Conservation (phyloP, 2,329 filamentous ascomycete genomes). For the Sporothrix humicola region DNA sequence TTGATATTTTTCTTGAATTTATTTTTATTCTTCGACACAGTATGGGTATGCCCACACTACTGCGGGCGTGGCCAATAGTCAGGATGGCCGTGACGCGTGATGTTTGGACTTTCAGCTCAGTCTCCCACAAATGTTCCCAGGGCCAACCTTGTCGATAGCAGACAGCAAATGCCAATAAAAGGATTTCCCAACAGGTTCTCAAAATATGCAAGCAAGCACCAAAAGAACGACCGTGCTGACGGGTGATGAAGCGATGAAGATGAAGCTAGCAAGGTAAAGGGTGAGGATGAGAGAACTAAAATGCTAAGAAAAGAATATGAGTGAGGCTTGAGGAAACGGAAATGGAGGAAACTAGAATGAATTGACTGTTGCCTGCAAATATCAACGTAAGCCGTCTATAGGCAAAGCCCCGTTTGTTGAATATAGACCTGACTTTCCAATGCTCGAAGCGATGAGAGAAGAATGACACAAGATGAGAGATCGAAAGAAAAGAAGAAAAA, state of each 20-base stretch:
- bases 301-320: no score
- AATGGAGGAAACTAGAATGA: no score
- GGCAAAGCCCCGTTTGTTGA: not conserved
- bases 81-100: not conserved
- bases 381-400: not conserved
- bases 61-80: not conserved
- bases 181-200: not conserved
- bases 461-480: not conserved
- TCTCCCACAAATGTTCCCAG: no score
- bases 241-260: not conserved
- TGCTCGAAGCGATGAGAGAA: not conserved
- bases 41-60: not conserved
- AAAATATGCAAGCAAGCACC: not conserved
- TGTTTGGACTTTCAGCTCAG: conserved; percentile 4
- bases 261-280: no score
- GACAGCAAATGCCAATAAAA: conserved; percentile 20
- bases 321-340: not conserved
- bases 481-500: not conserved
- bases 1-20: not conserved
- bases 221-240: not conserved
- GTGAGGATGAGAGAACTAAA: not conserved
- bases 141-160: conserved; percentile 1
- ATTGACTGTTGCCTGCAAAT: not conserved
- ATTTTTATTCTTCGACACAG: not conserved
- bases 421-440: not conserved